phyloP scores from a whole-genome alignment of 106 monocot species.

The Phalaenopsis equestris region DNA sequence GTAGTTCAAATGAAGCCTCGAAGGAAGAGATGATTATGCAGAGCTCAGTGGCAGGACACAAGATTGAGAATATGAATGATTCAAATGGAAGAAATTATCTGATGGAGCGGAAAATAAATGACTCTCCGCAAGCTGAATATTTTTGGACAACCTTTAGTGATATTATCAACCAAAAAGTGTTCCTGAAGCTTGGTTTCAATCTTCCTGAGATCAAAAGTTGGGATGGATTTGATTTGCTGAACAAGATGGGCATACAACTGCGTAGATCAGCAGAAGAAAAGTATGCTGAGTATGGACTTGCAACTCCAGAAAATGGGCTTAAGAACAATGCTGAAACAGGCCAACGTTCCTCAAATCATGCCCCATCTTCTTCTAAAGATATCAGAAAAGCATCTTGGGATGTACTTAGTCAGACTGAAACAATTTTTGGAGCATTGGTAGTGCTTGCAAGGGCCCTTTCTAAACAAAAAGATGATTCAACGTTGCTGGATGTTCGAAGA shows the following conservation, averaged over 20 bases:
- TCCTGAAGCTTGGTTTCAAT: slow-evolving; percentile 63
- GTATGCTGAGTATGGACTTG: slow-evolving; percentile 80
- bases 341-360: not conserved
- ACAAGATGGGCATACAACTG: slow-evolving; percentile 39
- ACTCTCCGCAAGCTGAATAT: slow-evolving; percentile 20
- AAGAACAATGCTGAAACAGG: slow-evolving; percentile 12
- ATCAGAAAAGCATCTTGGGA: slow-evolving; percentile 62
- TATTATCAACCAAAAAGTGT: slow-evolving; percentile 35
- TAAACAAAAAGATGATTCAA: slow-evolving; percentile 29
- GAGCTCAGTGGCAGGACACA: no score
- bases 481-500: not conserved
- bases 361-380: slow-evolving; percentile 35
- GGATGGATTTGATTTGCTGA: slow-evolving; percentile 65
- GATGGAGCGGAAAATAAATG: not conserved
- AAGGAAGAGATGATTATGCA: slow-evolving; percentile 10
- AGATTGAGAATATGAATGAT: not conserved
- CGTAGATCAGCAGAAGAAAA: slow-evolving; percentile 65
- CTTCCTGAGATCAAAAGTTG: slow-evolving; percentile 44
- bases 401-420: slow-evolving; percentile 70
- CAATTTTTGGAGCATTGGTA: slow-evolving; percentile 77
- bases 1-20: slow-evolving; percentile 11
- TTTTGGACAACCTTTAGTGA: slow-evolving; percentile 68
- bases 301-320: slow-evolving; percentile 41
- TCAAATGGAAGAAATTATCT: not conserved
- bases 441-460: slow-evolving; percentile 45